Percentiles rank a stretch among this genome's conserved stretches.
Conservation (phyloP, 1,284 basidiomycete species). For the Apiotrichum laibachii region DNA sequence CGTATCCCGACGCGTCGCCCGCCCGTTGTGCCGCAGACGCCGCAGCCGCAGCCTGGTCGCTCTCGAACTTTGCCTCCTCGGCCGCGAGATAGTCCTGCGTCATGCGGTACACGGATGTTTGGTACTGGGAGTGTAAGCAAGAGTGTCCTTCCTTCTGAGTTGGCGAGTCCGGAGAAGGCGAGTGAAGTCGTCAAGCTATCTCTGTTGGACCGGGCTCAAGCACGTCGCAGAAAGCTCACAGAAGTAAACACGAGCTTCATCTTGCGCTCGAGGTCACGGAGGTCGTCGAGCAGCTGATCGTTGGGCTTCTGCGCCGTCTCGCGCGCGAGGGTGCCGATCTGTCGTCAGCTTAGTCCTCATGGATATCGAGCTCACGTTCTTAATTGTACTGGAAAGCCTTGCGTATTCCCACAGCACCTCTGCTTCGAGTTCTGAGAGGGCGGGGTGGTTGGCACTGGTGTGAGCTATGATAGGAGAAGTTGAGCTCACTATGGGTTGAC, state of each 20-base stretch:
- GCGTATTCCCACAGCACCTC: constrained; percentile 77
- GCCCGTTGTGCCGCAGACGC: no score
- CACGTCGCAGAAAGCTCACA: constrained; percentile 54
- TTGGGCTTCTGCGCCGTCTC: constrained; percentile 63
- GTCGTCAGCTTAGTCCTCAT: neutral
- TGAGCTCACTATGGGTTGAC: constrained; percentile 14
- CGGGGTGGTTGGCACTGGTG: constrained; percentile 55
- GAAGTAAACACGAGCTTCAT: constrained; percentile 90
- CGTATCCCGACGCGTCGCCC: constrained; percentile 56
- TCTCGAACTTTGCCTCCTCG: neutral
- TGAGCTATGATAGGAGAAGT: neutral
- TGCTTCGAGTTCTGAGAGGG: constrained; percentile 61
- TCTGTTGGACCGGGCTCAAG: no score
- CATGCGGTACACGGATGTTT: constrained; percentile 91
- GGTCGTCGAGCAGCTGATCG: constrained; percentile 67
- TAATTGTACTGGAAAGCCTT: constrained; percentile 67
- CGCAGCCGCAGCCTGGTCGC: neutral
- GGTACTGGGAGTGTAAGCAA: constrained; percentile 62
- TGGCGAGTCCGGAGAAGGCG: no score
- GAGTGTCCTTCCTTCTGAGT: neutral
- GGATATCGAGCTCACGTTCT: constrained; percentile 61
- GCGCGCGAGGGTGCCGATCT: constrained; percentile 51
- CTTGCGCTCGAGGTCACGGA: constrained; percentile 84
- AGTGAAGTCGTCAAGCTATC: no score
- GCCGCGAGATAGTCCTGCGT: constrained; percentile 59